Evolutionary conservation across 2,329 filamentous ascomycete genomes (phyloP), one percentile per base, ranked within the genome.

Genomic region (Fusarium sp.): DNA sequence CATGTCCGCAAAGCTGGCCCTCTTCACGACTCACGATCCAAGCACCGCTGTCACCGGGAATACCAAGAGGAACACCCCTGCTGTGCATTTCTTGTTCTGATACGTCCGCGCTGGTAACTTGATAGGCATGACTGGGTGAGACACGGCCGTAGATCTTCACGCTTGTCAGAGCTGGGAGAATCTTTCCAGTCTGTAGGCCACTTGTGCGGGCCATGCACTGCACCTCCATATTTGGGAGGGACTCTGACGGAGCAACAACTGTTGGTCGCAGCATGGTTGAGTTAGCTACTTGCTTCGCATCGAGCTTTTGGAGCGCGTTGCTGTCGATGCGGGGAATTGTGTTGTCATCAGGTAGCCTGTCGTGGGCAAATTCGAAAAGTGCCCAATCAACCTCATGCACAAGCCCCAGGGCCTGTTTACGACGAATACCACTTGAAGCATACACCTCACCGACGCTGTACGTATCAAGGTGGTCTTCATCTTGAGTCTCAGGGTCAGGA

Each of bases 311-410:
- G 47, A 46, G 64, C 7, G 66, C 60, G 11, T 42, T 48, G 29
- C 57, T 58, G 23, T 67, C 35, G 20, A 75, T 63, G 43, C 72
- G 54, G 4, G 88, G 88, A 23, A 97, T 91, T 13, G 88, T 80
- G 72, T 98, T 98, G 62, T 88, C 86, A 1, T 86, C 83, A 5
- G 95, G 92, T 16, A 90, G 82, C 2, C 95, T 89, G 13, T 90
- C 86, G 6, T 90, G 84, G 13, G 91, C 84, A 68, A 98, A 93
- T 70, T 92, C 89, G 72, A 98, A 94, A 4, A 98, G 83, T 0
- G 94, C 94, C 95, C 95, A 98, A 78, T 98, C 95, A 43, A 98
- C 94, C 78, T 98, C 95, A 77, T 98, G 95, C 8, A 93, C 84
- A 24, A 97, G 82, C 7, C 91, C 90, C 64, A 91, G 85, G 62